Percentiles rank a stretch among this genome's conserved stretches.
These are phyloP conservation scores for Volvox africanus DNA, from an alignment of 139 green algal species.

Conservation along the genomic window DNA sequence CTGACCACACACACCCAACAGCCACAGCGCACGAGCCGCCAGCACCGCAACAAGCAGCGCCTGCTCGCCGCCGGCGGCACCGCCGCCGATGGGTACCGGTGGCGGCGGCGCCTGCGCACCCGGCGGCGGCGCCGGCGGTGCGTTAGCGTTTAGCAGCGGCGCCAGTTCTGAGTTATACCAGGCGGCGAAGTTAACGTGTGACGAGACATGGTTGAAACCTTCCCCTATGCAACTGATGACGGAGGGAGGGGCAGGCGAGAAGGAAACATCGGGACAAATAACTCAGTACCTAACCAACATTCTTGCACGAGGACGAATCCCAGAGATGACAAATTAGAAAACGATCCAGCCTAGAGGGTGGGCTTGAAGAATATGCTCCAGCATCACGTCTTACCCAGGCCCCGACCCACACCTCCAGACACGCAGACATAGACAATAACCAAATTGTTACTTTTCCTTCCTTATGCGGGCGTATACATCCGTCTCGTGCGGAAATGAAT, in stretches of 20 bases:
- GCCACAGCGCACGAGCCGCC: constrained; percentile 80
- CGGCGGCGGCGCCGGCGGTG: constrained; percentile 37
- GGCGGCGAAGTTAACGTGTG: constrained; percentile 70
- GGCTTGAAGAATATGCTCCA: too few relatives aligned
- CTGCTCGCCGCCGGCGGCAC: not conserved
- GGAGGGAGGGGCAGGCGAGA: not conserved
- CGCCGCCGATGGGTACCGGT: constrained; percentile 6
- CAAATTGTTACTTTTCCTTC: too few relatives aligned
- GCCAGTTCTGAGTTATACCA: constrained; percentile 77
- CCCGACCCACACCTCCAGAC: too few relatives aligned
- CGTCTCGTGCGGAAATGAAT: too few relatives aligned
- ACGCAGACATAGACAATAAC: too few relatives aligned
- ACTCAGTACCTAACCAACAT: too few relatives aligned
- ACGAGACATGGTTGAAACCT: constrained; percentile 78
- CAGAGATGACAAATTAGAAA: too few relatives aligned
- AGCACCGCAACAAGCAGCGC: constrained; percentile 56
- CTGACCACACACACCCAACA: constrained; percentile 78
- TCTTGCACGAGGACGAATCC: too few relatives aligned
- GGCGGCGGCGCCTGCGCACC: constrained; percentile 42
- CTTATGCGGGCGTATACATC: too few relatives aligned
- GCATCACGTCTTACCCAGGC: too few relatives aligned
- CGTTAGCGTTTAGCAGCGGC: constrained; percentile 57
- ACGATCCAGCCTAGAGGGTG: too few relatives aligned
- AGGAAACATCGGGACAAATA: not conserved
- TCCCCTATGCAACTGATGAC: constrained; percentile 74